Evolutionary conservation across 148 eudicot genomes (phyloP).

Genomic region (Vaccinium macrocarpon): DNA sequence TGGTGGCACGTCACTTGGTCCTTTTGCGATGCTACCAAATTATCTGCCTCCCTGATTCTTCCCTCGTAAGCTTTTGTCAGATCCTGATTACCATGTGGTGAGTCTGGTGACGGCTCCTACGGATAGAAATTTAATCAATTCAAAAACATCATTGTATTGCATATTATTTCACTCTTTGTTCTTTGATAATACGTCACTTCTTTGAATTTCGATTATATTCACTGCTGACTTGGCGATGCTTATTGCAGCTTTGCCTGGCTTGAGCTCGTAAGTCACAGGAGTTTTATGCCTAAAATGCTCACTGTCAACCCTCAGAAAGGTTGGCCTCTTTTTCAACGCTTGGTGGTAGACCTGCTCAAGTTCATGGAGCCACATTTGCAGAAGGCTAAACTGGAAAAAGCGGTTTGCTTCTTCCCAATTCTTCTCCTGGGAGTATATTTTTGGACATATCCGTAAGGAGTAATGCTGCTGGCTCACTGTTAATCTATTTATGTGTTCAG

Average conservation of each 20-base stretch:
- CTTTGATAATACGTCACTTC: not conserved
- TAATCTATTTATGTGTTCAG: slow-evolving; percentile 28
- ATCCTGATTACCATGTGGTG: not conserved
- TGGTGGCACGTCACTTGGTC: not conserved
- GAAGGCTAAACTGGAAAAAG: slow-evolving; percentile 76
- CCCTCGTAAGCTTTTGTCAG: not conserved
- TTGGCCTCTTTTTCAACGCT: slow-evolving; percentile 83
- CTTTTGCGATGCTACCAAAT: not conserved
- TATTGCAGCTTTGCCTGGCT: slow-evolving; percentile 89
- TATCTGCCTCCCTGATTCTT: not conserved
- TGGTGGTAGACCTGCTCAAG: slow-evolving; percentile 78
- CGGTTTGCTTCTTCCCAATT: slow-evolving; percentile 47
- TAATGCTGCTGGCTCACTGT: not conserved
- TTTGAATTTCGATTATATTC: not conserved
- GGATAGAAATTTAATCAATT: not conserved
- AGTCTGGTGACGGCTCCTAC: not conserved
- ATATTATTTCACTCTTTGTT: not conserved
- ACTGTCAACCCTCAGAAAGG: slow-evolving; percentile 87
- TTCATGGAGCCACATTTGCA: slow-evolving; percentile 91
- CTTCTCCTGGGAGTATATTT: not conserved
- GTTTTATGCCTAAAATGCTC: slow-evolving; percentile 93
- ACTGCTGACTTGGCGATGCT: not conserved
- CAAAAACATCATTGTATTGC: too few relatives aligned
- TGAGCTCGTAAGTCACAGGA: slow-evolving; percentile 86
- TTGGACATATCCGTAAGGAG: not conserved